These are phyloP conservation scores for Lophiostoma macrostomum DNA, from an alignment of 495 filamentous ascomycete species.

Conservation along the genomic window DNA sequence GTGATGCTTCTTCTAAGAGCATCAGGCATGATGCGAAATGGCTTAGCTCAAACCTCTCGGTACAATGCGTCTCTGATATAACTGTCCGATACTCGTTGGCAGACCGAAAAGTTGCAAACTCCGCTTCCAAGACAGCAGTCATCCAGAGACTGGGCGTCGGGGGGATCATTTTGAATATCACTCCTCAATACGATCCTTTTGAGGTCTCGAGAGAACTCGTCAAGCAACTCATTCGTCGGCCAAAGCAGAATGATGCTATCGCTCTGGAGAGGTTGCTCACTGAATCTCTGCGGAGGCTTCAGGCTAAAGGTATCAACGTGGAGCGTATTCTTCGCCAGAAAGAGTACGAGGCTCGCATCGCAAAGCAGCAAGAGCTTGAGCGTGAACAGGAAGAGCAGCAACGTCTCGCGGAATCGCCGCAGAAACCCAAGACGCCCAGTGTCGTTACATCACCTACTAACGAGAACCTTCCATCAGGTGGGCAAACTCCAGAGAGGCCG, in stretches of 20 bases:
- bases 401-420: conserved; percentile 55
- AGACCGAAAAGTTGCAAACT: conserved; percentile 51
- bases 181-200: conserved; percentile 71
- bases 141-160: conserved; percentile 63
- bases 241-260: conserved; percentile 78
- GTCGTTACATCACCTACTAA: too few species aligned
- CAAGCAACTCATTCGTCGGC: conserved; percentile 72
- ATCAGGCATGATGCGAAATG: conserved; percentile 82
- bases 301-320: conserved; percentile 87
- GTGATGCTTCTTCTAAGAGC: conserved; percentile 47
- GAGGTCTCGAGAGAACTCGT: conserved; percentile 85
- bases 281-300: conserved; percentile 72
- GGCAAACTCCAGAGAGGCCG: conserved; percentile 42
- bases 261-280: conserved; percentile 85
- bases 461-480: too few species aligned
- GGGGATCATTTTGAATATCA: conserved; percentile 56
- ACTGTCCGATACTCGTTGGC: conserved; percentile 69
- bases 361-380: conserved; percentile 63
- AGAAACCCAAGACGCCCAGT: too few species aligned
- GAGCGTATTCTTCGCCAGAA: conserved; percentile 83
- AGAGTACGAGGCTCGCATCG: conserved; percentile 78
- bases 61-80: conserved; percentile 68
- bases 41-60: conserved; percentile 79
- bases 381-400: conserved; percentile 74
- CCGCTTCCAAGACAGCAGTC: conserved; percentile 41